These are phyloP conservation scores for Aspergillus funiculosus DNA, from an alignment of 495 filamentous ascomycete species.

Conservation along the genomic window DNA sequence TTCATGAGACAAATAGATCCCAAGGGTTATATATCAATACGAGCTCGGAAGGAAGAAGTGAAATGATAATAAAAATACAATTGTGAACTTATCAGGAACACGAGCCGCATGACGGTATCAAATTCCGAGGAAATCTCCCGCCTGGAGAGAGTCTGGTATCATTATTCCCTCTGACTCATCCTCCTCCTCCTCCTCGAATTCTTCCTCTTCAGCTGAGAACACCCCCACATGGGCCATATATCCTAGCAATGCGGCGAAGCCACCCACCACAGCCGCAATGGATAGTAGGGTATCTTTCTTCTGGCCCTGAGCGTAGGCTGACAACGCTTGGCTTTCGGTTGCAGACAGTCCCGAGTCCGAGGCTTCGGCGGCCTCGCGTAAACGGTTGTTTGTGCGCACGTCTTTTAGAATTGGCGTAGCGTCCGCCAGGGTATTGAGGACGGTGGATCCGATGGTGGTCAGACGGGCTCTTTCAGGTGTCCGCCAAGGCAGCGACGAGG, in stretches of 20 bases:
- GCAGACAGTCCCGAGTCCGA: constrained; percentile 24
- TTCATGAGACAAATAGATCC: too few relatives aligned
- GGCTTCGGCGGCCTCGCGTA: constrained; percentile 30
- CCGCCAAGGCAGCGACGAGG: constrained; percentile 34
- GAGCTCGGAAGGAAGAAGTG: too few relatives aligned
- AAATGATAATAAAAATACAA: background rate
- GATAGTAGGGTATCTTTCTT: constrained; percentile 38
- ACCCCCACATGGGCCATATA: constrained; percentile 37
- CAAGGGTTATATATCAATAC: too few relatives aligned
- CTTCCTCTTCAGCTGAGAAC: constrained; percentile 14
- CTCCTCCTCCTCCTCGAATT: constrained; percentile 21
- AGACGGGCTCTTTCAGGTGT: constrained; percentile 31
- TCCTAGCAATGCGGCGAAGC: constrained; percentile 34
- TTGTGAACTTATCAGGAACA: too few relatives aligned
- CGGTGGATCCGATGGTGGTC: constrained; percentile 31
- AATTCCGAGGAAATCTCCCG: constrained; percentile 20
- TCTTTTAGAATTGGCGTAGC: constrained; percentile 37
- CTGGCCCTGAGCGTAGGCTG: constrained; percentile 23
- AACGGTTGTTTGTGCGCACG: constrained; percentile 31
- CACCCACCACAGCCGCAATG: constrained; percentile 33
- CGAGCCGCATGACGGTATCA: background rate
- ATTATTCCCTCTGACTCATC: constrained; percentile 8
- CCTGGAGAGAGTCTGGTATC: constrained; percentile 13
- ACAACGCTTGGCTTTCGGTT: constrained; percentile 23
- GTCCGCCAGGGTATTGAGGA: constrained; percentile 37